Conservation (phyloP, 768 basidiomycete species). For the Tricholoma sp. region DNA sequence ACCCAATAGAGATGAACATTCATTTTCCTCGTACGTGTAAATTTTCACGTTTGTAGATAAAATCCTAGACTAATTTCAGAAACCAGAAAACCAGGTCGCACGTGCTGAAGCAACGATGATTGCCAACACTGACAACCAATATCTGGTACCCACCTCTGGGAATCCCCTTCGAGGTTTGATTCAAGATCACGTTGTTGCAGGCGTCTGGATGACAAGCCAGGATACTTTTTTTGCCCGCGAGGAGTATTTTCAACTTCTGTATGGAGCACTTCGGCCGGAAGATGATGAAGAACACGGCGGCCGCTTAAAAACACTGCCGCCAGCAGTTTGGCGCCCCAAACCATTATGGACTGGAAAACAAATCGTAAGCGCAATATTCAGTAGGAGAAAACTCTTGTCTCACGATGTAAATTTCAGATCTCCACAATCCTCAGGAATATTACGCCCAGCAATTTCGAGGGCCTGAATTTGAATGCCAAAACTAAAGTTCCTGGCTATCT, state of each 20-base stretch:
- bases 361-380: conserved; percentile 51
- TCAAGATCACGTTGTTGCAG: conserved; percentile 98
- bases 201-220: conserved; percentile 98
- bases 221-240: conserved; percentile 93
- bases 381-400: background rate
- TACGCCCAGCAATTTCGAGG: conserved; percentile 71
- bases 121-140: conserved; percentile 98
- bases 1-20: conserved; percentile 88
- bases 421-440: conserved; percentile 93
- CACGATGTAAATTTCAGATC: conserved; percentile 49
- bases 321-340: conserved; percentile 86
- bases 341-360: conserved; percentile 98
- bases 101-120: conserved; percentile 92
- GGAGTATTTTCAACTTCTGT: conserved; percentile 93
- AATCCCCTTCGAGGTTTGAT: conserved; percentile 96
- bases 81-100: conserved; percentile 86
- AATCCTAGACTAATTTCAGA: background rate
- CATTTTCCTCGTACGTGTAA: conserved; percentile 87
- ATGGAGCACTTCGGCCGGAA: conserved; percentile 90
- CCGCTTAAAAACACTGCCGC: conserved; percentile 77
- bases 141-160: conserved; percentile 97
- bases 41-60: background rate
- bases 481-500: conserved; percentile 86
- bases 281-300: conserved; percentile 56
- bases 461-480: conserved; percentile 79